A percentile compares a stretch with the other conserved stretches of the same genome.
These are phyloP conservation scores for Fraxinus latifolia DNA, from an alignment of 305 asterid species.

Conservation along the genomic window DNA sequence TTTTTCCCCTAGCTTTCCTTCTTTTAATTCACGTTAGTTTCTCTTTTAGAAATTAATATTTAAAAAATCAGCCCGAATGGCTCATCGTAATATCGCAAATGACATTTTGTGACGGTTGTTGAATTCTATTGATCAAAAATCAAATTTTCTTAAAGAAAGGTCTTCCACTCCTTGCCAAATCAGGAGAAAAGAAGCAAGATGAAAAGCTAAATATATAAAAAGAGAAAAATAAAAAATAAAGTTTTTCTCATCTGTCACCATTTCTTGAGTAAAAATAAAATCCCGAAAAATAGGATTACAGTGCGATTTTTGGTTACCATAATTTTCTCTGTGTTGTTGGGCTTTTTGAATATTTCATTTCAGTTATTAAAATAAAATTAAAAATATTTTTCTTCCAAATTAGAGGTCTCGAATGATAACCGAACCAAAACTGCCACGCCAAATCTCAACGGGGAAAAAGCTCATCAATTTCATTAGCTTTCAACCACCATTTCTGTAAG, in stretches of 20 bases:
- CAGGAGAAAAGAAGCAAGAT: too few relatives aligned
- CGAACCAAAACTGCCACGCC: constrained; percentile 16
- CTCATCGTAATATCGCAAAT: too few relatives aligned
- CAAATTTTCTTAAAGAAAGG: too few relatives aligned
- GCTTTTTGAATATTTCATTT: constrained; percentile 46
- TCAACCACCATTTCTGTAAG: neutral
- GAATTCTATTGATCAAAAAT: too few relatives aligned
- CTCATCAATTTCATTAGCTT: neutral
- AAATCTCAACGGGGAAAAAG: neutral
- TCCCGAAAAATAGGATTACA: constrained; percentile 29
- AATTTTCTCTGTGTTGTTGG: constrained; percentile 34
- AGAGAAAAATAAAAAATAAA: too few relatives aligned
- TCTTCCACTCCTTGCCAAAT: too few relatives aligned
- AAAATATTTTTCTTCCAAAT: neutral
- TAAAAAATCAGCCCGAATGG: too few relatives aligned
- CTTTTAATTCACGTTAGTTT: too few relatives aligned
- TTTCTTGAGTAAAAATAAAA: neutral
- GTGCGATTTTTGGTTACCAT: constrained; percentile 11
- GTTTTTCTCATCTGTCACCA: neutral
- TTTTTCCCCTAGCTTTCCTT: too few relatives aligned
- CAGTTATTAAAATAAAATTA: neutral
- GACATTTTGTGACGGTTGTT: too few relatives aligned
- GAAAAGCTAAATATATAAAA: too few relatives aligned
- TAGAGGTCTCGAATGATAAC: neutral
- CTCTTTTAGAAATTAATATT: too few relatives aligned